Evolutionary conservation across 441 rosid species (phyloP).

Genomic region (Euphorbia neoarborescens): DNA sequence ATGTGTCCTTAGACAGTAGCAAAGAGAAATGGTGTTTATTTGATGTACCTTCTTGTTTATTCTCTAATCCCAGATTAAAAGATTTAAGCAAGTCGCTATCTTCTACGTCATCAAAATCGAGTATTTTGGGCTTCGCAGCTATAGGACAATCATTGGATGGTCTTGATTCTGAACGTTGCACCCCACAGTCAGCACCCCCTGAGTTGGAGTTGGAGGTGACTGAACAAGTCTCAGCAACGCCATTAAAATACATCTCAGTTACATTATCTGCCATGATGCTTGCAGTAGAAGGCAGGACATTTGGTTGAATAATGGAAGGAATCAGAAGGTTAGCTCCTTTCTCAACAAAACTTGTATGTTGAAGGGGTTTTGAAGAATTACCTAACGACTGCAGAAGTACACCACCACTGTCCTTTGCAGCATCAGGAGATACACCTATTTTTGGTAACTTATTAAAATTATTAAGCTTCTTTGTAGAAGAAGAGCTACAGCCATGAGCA

Average conservation of each 20-base stretch:
- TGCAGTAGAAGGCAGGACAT: conserved; percentile 20
- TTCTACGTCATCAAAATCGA: conserved; percentile 40
- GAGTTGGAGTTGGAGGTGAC: conserved; percentile 24
- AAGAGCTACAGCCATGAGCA: conserved; percentile 18
- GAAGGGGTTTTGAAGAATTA: conserved; percentile 17
- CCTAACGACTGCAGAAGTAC: conserved; percentile 8
- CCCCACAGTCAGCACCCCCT: conserved; percentile 22
- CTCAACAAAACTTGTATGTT: conserved; percentile 16
- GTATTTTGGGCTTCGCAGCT: conserved; percentile 37
- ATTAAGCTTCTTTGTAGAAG: conserved; percentile 5
- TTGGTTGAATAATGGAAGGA: conserved; percentile 16
- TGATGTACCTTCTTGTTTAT: conserved; percentile 22
- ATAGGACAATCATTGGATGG: conserved; percentile 22
- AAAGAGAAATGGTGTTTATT: conserved; percentile 21
- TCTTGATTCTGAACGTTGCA: conserved; percentile 26
- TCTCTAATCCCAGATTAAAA: conserved; percentile 23
- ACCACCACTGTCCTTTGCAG: conserved; percentile 12
- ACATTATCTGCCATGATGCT: conserved; percentile 15
- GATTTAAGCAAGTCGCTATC: conserved; percentile 26
- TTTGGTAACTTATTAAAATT: conserved; percentile 7
- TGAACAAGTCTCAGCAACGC: conserved; percentile 17
- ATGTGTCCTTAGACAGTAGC: conserved; percentile 22
- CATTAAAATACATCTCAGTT: conserved; percentile 2
- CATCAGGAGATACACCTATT: conserved; percentile 9
- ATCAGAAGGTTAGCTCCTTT: conserved; percentile 21